Evolutionary conservation across 2,329 filamentous ascomycete species (phyloP), one percentile per base, ranked within the genome.

Genomic region (Paecilomyces variotii): DNA sequence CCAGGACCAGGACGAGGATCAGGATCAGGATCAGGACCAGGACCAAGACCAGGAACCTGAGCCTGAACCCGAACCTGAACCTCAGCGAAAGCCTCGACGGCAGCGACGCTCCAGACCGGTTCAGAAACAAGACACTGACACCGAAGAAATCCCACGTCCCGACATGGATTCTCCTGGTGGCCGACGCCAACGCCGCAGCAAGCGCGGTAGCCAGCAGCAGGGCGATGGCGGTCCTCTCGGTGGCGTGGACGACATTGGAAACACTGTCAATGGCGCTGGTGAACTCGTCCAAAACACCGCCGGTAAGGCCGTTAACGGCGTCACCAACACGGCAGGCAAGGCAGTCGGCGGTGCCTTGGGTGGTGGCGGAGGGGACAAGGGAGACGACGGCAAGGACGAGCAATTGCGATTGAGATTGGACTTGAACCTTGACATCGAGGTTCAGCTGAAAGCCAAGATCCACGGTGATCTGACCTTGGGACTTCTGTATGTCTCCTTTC

Each of bases 381-480:
- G 19, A 55, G 58, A 54, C 30, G 11, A 56, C 53, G 27, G 60
- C 27, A 58, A 60, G 4, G 60, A 61, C 35, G 60, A 61, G 5
- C 58, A 58, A 4, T 71, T 84, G 57, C 76, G 80, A 62, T 66
- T 84, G 69, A 73, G 80, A 62, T 64, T 84, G 62, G 82, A 84
- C 64, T 73, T 84, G 59, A 84, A 84, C 64, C 73, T 84, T 58
- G 82, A 84, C 65, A 80, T 84, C 68, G 82, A 84, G 67, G 78
- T 84, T 60, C 80, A 84, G 65, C 71, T 84, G 56, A 84, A 84
- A 74, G 82, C 82, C 19, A 83, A 82, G 73, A 84, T 84, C 67
- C 81, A 83, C 63, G 82, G 82, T 73, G 82, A 84, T 67, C 71
- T 84, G 56, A 84, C 84, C n/a, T 68, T 86, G 57, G 82, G 72